A percentile compares a stretch with the other conserved stretches of the same genome.
Evolutionary conservation across 2,329 filamentous ascomycete genomes (phyloP).

Genomic region (Trichoderma citrinoviride): DNA sequence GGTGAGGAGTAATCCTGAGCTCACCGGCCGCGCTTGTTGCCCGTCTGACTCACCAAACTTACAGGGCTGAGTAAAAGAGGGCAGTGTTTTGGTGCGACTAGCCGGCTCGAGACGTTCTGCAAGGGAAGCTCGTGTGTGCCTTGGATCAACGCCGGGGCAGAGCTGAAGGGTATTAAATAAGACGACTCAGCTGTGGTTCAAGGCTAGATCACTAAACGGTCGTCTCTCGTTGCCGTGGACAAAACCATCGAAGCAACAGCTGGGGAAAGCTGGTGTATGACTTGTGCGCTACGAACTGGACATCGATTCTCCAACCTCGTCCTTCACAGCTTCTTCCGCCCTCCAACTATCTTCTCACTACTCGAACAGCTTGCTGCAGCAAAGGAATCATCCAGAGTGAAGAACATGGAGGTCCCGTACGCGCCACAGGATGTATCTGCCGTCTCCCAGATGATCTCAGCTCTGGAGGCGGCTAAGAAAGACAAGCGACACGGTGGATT

Average conservation of each 20-base stretch:
- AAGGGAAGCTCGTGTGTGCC: not conserved
- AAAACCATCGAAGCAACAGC: not conserved
- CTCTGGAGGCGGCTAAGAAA: conserved; percentile 58
- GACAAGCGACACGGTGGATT: conserved; percentile 59
- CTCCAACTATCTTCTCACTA: not conserved
- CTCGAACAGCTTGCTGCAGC: not conserved
- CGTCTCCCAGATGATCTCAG: conserved; percentile 62
- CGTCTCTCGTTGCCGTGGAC: not conserved
- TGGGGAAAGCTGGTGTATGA: not conserved
- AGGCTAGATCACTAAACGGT: not conserved
- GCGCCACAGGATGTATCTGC: conserved; percentile 66
- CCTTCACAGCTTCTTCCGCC: not conserved
- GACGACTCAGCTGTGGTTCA: not conserved
- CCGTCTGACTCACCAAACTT: conserved; percentile 22
- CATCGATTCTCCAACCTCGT: not conserved
- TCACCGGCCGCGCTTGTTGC: not conserved
- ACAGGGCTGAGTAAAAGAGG: conserved; percentile 10
- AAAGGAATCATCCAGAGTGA: not conserved
- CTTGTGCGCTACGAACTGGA: not conserved
- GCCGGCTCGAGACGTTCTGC: not conserved
- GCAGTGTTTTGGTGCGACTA: conserved; percentile 12
- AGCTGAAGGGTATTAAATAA: not conserved
- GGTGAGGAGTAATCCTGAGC: conserved; percentile 18
- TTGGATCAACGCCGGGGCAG: not conserved
- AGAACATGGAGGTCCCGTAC: conserved; percentile 53